These are phyloP conservation scores for Trichoderma erinaceum DNA, from an alignment of 495 filamentous ascomycete species.

Conservation along the genomic window DNA sequence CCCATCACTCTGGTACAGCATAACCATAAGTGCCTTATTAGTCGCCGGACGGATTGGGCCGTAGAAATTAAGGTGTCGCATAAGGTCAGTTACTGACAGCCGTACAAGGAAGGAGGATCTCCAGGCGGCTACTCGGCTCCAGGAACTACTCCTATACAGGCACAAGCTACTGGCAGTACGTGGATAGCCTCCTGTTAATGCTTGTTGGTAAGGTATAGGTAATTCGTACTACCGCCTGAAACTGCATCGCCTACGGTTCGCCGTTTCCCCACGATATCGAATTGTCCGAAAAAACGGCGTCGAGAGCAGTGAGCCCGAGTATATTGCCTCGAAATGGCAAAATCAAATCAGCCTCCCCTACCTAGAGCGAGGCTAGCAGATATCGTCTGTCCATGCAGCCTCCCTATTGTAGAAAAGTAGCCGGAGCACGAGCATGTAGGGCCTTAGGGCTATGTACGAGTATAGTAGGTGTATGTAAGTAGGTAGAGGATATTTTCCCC, in stretches of 20 bases:
- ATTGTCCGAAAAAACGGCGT: neutral
- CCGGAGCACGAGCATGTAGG: neutral
- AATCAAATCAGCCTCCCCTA: neutral
- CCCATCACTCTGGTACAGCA: neutral
- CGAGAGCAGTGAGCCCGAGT: neutral
- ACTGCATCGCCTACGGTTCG: no score
- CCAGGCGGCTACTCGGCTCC: constrained; percentile 7
- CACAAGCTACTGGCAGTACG: neutral
- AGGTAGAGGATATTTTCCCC: no score
- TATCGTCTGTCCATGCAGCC: neutral
- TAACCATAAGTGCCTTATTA: neutral
- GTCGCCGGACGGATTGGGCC: neutral
- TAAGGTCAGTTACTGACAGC: neutral
- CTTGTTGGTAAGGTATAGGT: neutral
- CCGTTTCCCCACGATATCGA: no score
- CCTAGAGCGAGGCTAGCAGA: no score
- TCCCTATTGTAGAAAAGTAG: neutral
- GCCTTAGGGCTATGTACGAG: no score
- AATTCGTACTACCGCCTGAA: no score
- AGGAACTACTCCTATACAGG: neutral
- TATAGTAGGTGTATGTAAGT: no score
- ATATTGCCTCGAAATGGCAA: neutral
- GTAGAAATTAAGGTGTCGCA: neutral
- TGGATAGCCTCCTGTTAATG: neutral
- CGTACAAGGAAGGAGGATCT: constrained; percentile 11